phyloP scores from a whole-genome alignment of 176 grass and related monocot genomes.

The Zea luxurians region DNA sequence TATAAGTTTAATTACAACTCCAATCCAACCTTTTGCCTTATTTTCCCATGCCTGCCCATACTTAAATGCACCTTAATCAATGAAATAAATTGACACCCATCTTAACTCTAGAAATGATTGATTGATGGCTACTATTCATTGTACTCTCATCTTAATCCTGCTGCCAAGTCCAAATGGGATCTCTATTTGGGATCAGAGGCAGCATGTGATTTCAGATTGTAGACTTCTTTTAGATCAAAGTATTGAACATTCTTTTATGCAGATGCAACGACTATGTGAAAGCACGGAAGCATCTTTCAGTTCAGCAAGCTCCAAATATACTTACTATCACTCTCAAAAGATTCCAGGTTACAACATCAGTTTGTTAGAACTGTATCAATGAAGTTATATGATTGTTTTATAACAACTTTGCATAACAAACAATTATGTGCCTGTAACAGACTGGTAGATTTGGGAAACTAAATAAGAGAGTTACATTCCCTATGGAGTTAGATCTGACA shows the following conservation, averaged over 20 bases:
- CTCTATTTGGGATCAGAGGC: background rate
- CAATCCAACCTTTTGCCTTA: background rate
- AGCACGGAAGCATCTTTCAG: constrained; percentile 89
- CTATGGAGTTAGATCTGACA: constrained; percentile 68
- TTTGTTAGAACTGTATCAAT: constrained; percentile 36
- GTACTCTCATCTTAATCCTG: background rate
- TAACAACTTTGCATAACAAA: constrained; percentile 25
- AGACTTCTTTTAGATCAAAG: background rate
- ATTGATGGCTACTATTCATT: background rate
- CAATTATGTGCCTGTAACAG: constrained; percentile 45
- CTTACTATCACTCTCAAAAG: constrained; percentile 95
- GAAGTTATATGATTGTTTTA: constrained; percentile 20
- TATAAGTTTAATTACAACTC: background rate
- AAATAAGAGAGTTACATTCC: constrained; percentile 95
- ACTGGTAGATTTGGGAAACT: constrained; percentile 98
- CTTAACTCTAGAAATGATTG: background rate
- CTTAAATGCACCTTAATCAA: background rate
- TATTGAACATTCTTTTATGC: constrained; percentile 30
- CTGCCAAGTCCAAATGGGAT: background rate
- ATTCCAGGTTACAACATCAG: constrained; percentile 75
- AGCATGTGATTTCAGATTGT: constrained; percentile 6
- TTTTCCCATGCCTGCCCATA: background rate
- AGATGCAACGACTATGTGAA: constrained; percentile 98
- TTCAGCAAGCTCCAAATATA: constrained; percentile 99
- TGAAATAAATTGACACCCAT: background rate